phyloP scores from a whole-genome alignment of 2,329 filamentous ascomycete genomes.

The Sphaerulina vaccinii region DNA sequence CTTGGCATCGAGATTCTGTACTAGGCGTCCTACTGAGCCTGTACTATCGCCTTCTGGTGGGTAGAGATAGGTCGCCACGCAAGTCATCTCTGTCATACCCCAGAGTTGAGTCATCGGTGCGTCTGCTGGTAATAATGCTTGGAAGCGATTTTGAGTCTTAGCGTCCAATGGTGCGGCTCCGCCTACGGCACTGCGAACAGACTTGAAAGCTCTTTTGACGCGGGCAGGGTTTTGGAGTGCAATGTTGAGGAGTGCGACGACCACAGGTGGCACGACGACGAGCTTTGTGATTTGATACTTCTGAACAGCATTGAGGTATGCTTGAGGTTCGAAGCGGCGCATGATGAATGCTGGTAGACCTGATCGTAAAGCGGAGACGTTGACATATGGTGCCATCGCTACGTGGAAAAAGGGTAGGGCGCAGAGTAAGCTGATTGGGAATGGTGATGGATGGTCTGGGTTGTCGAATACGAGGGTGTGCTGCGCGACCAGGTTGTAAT shows the following conservation, averaged over 20 bases:
- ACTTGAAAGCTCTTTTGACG: slow-evolving; percentile 46
- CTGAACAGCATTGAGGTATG: slow-evolving; percentile 47
- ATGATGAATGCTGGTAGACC: slow-evolving; percentile 42
- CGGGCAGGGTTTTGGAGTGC: slow-evolving; percentile 47
- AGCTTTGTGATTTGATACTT: slow-evolving; percentile 52
- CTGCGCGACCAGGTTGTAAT: slow-evolving; percentile 57
- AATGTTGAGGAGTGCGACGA: slow-evolving; percentile 51
- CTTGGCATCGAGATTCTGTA: slow-evolving; percentile 46
- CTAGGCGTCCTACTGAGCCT: slow-evolving; percentile 43
- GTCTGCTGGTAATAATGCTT: slow-evolving; percentile 40
- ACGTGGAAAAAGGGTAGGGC: slow-evolving; percentile 53
- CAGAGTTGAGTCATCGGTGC: slow-evolving; percentile 48
- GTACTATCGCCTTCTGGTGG: slow-evolving; percentile 15
- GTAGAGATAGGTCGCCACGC: slow-evolving; percentile 31
- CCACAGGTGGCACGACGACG: slow-evolving; percentile 54
- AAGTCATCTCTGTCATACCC: slow-evolving; percentile 45
- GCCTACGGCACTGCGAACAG: slow-evolving; percentile 37
- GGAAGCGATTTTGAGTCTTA: slow-evolving; percentile 46
- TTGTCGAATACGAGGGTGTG: slow-evolving; percentile 48
- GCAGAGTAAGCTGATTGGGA: slow-evolving; percentile 42
- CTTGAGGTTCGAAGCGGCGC: slow-evolving; percentile 50
- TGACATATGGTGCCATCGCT: slow-evolving; percentile 42
- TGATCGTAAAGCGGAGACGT: slow-evolving; percentile 38
- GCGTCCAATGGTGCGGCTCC: slow-evolving; percentile 53
- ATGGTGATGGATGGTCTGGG: slow-evolving; percentile 41